Evolutionary conservation across 163 green algal genomes (phyloP), one percentile per base, ranked within the genome.

Genomic region (Chloromonas sp.): DNA sequence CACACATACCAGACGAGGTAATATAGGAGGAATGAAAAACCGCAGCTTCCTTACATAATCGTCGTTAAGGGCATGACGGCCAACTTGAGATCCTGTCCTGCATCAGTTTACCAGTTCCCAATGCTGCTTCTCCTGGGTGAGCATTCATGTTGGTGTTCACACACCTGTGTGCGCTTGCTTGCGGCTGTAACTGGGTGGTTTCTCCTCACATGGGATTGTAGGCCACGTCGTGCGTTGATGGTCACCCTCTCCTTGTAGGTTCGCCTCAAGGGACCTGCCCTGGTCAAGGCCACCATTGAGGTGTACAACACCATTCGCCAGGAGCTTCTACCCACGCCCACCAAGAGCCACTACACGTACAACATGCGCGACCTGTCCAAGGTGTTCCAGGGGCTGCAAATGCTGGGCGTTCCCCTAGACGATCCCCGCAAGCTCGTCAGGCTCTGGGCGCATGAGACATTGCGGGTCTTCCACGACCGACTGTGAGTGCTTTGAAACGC

Each of bases 301-400:
- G 90, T 95, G 58, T 96, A 96, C 89, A 92, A 94, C 84, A 91
- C 86, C 66, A 92, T 95, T 83, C 87, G 93, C 59, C 57, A 70
- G 58, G 89, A 94, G 90, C 88, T 96, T 82, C 89, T 96, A 81
- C 87, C 93, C 58, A 96, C 93, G 74, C 93, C 93, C 60, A 86
- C 89, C 59, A 96, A 95, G 90, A 90, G 79, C 66, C 93, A 96
- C 87, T 96, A 96, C 88, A 94, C 89, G 2, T 96, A 92, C 92
- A 96, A 96, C 91, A 92, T 96, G 90, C 88, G 93, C 82, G 93
- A 96, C 86, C 87, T 96, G 60, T 88, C 81, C 86, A 94, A 86
- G 83, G 92, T 96, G 58, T 95, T 96, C 89, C 93, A 96, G 85
- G 93, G 92, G 14, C 70, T 90, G 83, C 83, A 86, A 62, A 76